Conservation (phyloP, 2,329 filamentous ascomycete genomes). For the Kalaharituber pfeilii region DNA sequence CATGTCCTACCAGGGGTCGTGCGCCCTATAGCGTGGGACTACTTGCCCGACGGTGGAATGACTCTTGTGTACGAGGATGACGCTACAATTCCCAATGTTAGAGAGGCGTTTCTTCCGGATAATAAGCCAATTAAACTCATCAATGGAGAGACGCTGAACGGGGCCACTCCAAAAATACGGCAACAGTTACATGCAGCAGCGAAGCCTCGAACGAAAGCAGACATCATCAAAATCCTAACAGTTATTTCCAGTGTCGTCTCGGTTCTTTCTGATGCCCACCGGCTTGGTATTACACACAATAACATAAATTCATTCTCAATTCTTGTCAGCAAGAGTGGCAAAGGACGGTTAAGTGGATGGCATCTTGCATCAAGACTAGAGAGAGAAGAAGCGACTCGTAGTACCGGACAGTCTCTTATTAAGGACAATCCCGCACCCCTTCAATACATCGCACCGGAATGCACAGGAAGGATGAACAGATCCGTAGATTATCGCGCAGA, state of each 20-base stretch:
- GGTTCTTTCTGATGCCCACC: slow-evolving; percentile 20
- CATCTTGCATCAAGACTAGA: slow-evolving; percentile 23
- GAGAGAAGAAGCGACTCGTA: slow-evolving; percentile 21
- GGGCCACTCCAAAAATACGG: background rate
- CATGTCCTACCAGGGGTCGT: slow-evolving; percentile 16
- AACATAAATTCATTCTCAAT: slow-evolving; percentile 22
- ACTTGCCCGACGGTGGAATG: slow-evolving; percentile 22
- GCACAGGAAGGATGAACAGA: slow-evolving; percentile 23
- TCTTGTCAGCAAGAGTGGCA: slow-evolving; percentile 13
- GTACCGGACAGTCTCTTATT: slow-evolving; percentile 18
- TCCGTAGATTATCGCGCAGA: slow-evolving; percentile 22
- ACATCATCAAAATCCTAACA: slow-evolving; percentile 21
- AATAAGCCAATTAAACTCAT: slow-evolving; percentile 10
- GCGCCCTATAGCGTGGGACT: slow-evolving; percentile 21
- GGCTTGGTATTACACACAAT: slow-evolving; percentile 21
- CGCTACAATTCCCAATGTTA: slow-evolving; percentile 15
- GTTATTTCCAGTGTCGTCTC: slow-evolving; percentile 22
- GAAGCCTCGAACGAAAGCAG: slow-evolving; percentile 21
- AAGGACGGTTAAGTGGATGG: slow-evolving; percentile 22
- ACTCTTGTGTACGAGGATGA: slow-evolving; percentile 21
- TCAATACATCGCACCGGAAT: slow-evolving; percentile 23
- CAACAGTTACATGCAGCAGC: slow-evolving; percentile 4
- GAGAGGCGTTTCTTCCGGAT: slow-evolving; percentile 22
- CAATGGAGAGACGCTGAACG: background rate
- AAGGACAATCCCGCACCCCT: slow-evolving; percentile 21